Evolutionary conservation across 495 filamentous ascomycete species (phyloP).

Genomic region (Cryomyces minteri): DNA sequence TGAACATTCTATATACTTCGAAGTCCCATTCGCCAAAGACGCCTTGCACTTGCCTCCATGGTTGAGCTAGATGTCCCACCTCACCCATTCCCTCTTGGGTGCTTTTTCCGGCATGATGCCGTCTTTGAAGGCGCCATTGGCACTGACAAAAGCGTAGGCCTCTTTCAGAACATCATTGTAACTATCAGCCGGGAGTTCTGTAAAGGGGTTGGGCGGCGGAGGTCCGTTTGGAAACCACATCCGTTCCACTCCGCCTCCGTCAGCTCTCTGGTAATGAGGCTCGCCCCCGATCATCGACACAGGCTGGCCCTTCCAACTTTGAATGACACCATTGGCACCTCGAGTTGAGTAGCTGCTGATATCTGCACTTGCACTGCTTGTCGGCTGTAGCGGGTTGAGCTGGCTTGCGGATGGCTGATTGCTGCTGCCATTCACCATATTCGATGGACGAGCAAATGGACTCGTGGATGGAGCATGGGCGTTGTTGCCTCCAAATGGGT

Average conservation of each 20-base stretch:
- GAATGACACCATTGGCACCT: conserved; percentile 13
- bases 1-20: no score
- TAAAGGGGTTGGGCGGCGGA: conserved; percentile 28
- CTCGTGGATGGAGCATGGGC: neutral
- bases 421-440: neutral
- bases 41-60: no score
- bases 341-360: no score
- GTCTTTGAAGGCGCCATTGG: conserved; percentile 43
- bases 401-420: neutral
- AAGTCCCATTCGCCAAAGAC: no score
- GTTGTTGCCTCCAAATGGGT: neutral
- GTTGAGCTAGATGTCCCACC: conserved; percentile 29
- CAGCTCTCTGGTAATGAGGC: conserved; percentile 30
- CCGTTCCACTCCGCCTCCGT: conserved; percentile 30
- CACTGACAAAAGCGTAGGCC: conserved; percentile 37
- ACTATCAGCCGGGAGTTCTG: conserved; percentile 31
- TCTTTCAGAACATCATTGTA: conserved; percentile 29
- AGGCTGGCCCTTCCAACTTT: conserved; percentile 36
- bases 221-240: conserved; percentile 57
- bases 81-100: conserved; percentile 52
- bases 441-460: neutral
- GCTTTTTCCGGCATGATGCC: conserved; percentile 49
- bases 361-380: neutral
- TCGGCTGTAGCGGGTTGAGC: neutral
- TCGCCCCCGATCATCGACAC: conserved; percentile 31